Base-by-base conservation (phyloP, 2,329 filamentous ascomycete genomes). In the Hortaea sp. region DNA sequence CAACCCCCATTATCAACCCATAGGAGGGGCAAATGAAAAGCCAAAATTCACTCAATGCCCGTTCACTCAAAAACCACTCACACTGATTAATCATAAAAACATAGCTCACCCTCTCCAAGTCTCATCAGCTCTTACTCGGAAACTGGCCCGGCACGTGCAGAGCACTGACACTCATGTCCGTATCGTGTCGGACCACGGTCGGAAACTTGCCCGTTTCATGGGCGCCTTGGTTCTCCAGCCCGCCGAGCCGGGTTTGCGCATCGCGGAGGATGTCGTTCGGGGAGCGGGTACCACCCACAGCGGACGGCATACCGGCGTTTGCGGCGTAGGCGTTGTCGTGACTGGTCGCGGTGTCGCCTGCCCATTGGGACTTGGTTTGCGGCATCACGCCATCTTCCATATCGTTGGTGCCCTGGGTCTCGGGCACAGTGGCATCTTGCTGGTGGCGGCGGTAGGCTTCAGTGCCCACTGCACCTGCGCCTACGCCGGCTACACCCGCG, bases 61-160 rank as follows among this genome's bases (percentile, higher is more conserved):
- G 20, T 20, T 20, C 20, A 20, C 2, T 20, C 20, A 20, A 20
- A 20, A 20, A 20, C 20, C 20, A 20, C 20, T 35, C 32, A 35
- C 32, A 35, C 32, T 35, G 32, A 9, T 35, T 4, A 35, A n/a
- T n/a, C 32, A 9, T 35, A 39, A 27, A 10, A 39, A 3, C 37
- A 20, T 20, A 20, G 20, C 20, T 20, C 20, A 20, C 20, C 2
- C 20, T 20, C 20, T 20, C 4, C 20, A 20, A 20, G 4, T 20
- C 20, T 4, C 20, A 20, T 39, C 13, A 39, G 37, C 13, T 30
- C 40, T 13, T 29, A 35, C 69, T 4, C 46, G 49, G 27, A 29
- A 41, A 88, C 54, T 82, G 74, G 7, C 84, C 84, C 3, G 84
- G 84, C 12, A 88, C 75, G 58, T 84, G 81, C 43, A 87, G 65